Conservation (phyloP, 192 early-diverging fungal genomes). For the Podila horticola region DNA sequence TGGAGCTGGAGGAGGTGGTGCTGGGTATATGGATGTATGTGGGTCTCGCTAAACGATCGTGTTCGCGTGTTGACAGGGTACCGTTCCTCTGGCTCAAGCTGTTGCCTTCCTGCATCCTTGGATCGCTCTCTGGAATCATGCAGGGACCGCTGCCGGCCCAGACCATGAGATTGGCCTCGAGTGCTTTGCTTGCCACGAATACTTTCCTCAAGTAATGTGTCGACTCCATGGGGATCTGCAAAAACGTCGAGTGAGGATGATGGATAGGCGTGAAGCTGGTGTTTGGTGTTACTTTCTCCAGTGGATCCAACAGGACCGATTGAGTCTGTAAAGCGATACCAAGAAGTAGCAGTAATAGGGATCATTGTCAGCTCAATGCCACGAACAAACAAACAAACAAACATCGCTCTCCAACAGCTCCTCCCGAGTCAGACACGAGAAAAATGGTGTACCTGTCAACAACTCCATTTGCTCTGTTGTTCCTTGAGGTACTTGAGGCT, state of each 20-base stretch:
- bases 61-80: constrained; percentile 9
- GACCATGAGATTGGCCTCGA: not conserved
- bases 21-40: constrained; percentile 31
- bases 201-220: not conserved
- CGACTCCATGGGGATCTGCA: not conserved
- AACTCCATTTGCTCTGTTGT: not conserved
- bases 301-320: too few relatives aligned
- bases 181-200: not conserved
- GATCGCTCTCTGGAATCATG: constrained; percentile 8
- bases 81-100: not conserved
- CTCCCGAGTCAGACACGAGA: not conserved
- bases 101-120: not conserved
- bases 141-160: constrained; percentile 37
- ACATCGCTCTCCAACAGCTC: not conserved
- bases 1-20: not conserved
- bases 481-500: not conserved
- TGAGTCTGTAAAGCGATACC: too few relatives aligned
- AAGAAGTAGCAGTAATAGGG: too few relatives aligned
- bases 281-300: too few relatives aligned
- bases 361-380: too few relatives aligned
- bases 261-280: too few relatives aligned
- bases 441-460: not conserved
- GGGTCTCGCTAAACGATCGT: constrained; percentile 43
- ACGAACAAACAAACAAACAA: not conserved
- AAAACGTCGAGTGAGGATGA: not conserved